phyloP scores from a whole-genome alignment of 1,284 basidiomycete species.

The Leccinum subfulvum region DNA sequence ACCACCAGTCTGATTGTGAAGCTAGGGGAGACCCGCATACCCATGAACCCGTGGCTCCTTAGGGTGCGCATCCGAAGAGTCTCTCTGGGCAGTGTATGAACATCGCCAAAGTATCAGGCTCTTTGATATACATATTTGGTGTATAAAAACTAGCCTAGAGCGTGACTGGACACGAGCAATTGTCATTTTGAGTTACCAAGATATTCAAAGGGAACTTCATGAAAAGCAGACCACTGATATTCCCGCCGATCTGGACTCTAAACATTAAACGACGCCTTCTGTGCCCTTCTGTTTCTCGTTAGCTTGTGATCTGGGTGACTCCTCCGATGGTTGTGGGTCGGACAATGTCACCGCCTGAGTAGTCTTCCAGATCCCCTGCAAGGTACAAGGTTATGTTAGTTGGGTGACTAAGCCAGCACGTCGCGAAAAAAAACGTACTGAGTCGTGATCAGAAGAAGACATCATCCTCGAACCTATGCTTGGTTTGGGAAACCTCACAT shows the following conservation, averaged over 20 bases:
- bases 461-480: background rate
- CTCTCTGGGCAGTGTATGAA: background rate
- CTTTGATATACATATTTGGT: background rate
- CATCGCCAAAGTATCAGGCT: background rate
- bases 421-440: background rate
- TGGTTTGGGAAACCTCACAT: background rate
- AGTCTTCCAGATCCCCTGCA: slow-evolving; percentile 1
- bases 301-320: background rate
- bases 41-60: background rate
- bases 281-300: background rate
- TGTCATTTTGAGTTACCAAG: background rate
- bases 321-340: background rate
- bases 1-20: background rate
- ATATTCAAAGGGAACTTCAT: background rate
- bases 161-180: background rate
- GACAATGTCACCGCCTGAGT: slow-evolving; percentile 1
- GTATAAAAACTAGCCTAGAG: background rate
- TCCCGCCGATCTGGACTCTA: background rate
- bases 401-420: background rate
- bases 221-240: background rate
- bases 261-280: background rate
- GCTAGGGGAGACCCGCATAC: background rate
- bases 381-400: background rate
- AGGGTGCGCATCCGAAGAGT: background rate
- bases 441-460: background rate